phyloP scores from a whole-genome alignment of 176 grass and related monocot genomes.

The Oryza meridionalis region DNA sequence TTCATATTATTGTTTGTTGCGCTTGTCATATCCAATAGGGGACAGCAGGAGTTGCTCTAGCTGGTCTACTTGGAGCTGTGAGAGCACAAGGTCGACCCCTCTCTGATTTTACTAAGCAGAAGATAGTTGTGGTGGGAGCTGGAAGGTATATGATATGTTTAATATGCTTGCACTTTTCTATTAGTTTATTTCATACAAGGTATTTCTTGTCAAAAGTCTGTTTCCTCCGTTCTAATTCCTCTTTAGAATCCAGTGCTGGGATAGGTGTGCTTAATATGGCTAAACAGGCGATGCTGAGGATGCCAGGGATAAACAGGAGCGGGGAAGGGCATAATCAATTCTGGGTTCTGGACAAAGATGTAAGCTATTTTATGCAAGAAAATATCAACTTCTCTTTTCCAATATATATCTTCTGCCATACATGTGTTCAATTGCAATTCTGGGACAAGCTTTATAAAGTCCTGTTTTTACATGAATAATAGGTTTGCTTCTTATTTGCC shows the following conservation, averaged over 20 bases:
- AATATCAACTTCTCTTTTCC: neutral
- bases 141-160: constrained; percentile 80
- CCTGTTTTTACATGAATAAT: constrained; percentile 5
- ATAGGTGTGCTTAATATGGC: constrained; percentile 94
- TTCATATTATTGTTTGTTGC: constrained; percentile 18
- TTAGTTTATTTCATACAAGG: constrained; percentile 1
- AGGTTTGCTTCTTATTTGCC: constrained; percentile 1
- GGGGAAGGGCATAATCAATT: constrained; percentile 79
- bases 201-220: constrained; percentile 29
- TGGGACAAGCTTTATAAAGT: neutral
- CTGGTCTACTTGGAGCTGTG: constrained; percentile 91
- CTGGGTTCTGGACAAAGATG: constrained; percentile 98
- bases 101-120: constrained; percentile 76
- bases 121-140: constrained; percentile 96
- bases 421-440: neutral
- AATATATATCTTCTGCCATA: neutral
- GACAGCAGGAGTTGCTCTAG: constrained; percentile 97
- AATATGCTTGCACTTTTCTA: constrained; percentile 30
- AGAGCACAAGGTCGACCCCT: constrained; percentile 84
- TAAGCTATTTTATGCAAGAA: constrained; percentile 41
- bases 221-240: constrained; percentile 51
- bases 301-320: constrained; percentile 64
- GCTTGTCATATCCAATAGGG: constrained; percentile 56
- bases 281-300: constrained; percentile 74
- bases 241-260: constrained; percentile 89